Evolutionary conservation across 164 flowering plant genomes (phyloP).

Genomic region (Stephania cephalantha): DNA sequence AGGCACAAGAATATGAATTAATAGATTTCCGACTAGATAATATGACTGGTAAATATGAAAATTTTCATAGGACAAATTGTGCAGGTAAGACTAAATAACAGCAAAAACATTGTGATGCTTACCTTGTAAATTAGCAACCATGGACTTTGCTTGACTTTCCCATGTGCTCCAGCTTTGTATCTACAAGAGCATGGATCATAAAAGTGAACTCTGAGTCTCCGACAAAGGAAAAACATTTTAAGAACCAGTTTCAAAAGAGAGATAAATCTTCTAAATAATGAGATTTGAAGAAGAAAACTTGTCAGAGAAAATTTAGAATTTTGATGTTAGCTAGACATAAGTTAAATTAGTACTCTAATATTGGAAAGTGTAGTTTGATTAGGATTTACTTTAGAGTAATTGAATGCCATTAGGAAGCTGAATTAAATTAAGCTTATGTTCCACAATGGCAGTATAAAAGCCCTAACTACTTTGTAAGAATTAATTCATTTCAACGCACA

Average conservation of each 20-base stretch:
- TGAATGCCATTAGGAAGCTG: no score
- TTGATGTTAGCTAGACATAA: no score
- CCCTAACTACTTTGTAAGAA: no score
- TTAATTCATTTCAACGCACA: no score
- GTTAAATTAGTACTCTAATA: no score
- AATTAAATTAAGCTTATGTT: no score
- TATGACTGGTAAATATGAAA: neutral
- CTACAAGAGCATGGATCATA: conserved; percentile 30
- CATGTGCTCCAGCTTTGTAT: conserved; percentile 84
- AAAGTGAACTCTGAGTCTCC: neutral
- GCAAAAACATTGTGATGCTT: conserved; percentile 7
- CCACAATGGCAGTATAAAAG: no score
- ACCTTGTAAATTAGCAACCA: conserved; percentile 40
- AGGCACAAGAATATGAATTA: neutral
- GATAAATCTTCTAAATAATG: neutral
- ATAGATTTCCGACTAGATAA: neutral
- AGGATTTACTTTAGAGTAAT: no score
- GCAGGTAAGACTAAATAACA: neutral
- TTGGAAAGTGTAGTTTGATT: no score
- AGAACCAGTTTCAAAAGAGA: neutral
- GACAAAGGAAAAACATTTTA: conserved; percentile 6
- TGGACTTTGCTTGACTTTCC: conserved; percentile 63
- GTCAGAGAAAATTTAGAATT: no score
- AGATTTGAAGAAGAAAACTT: neutral
- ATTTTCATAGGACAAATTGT: no score